A percentile compares a stretch with the other conserved stretches of the same genome.
Evolutionary conservation across 2,329 filamentous ascomycete genomes (phyloP).

Genomic region (Cercospora beticola): DNA sequence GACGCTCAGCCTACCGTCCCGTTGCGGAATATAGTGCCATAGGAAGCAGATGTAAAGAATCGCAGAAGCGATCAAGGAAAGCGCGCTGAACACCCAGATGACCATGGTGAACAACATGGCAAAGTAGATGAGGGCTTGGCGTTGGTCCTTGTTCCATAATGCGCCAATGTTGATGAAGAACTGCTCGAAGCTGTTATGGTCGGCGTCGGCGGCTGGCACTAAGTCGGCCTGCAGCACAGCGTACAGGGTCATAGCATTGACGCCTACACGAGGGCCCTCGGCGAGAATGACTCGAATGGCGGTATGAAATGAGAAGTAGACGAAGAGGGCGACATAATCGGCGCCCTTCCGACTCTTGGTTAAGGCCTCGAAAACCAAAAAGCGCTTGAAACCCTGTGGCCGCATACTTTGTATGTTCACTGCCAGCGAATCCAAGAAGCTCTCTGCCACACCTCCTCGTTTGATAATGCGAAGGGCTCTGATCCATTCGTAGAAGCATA

Average conservation of each 20-base stretch:
- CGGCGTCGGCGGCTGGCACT: constrained; percentile 53
- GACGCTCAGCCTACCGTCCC: constrained; percentile 74
- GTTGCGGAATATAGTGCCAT: constrained; percentile 83
- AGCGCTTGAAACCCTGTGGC: constrained; percentile 80
- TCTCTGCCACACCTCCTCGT: constrained; percentile 82
- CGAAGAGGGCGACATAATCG: constrained; percentile 87
- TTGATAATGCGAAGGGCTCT: constrained; percentile 78
- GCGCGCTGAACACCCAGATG: constrained; percentile 79
- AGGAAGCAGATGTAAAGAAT: constrained; percentile 85
- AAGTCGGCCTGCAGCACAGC: constrained; percentile 77
- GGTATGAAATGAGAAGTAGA: constrained; percentile 80
- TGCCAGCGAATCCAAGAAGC: constrained; percentile 84
- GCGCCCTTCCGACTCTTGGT: constrained; percentile 89
- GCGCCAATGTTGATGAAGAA: constrained; percentile 81
- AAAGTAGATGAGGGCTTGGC: constrained; percentile 78
- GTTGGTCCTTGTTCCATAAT: constrained; percentile 70
- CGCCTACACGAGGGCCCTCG: constrained; percentile 84
- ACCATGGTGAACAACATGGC: constrained; percentile 91
- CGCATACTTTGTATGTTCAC: constrained; percentile 81
- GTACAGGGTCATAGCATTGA: constrained; percentile 87
- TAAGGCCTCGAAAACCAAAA: constrained; percentile 86
- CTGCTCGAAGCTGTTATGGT: constrained; percentile 65
- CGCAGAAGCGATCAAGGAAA: constrained; percentile 70
- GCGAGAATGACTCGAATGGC: constrained; percentile 88
- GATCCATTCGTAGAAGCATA: constrained; percentile 76